Base-by-base conservation (phyloP, 2,329 filamentous ascomycete species). In the Zasmidium citrigriseum region DNA sequence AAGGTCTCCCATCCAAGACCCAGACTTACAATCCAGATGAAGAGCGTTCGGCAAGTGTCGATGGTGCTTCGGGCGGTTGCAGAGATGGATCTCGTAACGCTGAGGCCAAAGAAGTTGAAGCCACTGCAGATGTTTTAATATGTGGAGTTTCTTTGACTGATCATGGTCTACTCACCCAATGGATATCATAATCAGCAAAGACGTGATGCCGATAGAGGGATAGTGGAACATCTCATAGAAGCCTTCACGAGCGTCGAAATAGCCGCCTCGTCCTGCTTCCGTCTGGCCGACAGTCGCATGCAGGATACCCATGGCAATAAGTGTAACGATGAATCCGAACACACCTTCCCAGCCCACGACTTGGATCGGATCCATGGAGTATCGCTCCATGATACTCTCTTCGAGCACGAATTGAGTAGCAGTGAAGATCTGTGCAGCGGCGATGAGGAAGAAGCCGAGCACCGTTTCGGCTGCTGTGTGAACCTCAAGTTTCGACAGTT, bases 61-160 rank as follows among this genome's bases (percentile, higher is more conserved):
- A 99, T 98, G 27, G 93, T 98, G 27, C 91, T 96, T 61, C 95
- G 87, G 1, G 93, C 91, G 0, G 95, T 99, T 11, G 95, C 95
- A 63, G 90, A 96, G 65, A 99, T 91, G 62, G 78, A 87, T 60
- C 91, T 86, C 0, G 95, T 99, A 9, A 99, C 93, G 0, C 90
- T 95, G 10, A 99, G 84, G 7, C 95, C 95, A 75, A 99, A 99
- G 81, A 96, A 99, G 78, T 99, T 99, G 84, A 98, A 99, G 54
- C 93, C 93, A 63, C 91, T 96, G 62, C 27, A 27, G 44, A 24
- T 22, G 25, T 27, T 55, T 68, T 41, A 65, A 63, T 27, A 20
- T 21, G 24, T n/a, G 7, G 29, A n/a, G n/a, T n/a, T 18, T 51
- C 23, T 23, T 50, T 21, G 44, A 45, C 7, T 14, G 14, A 14